Percentiles rank a stretch among this genome's conserved stretches.
Evolutionary conservation across 2,329 filamentous ascomycete genomes (phyloP).

Genomic region (Ambrosiella beaveri): DNA sequence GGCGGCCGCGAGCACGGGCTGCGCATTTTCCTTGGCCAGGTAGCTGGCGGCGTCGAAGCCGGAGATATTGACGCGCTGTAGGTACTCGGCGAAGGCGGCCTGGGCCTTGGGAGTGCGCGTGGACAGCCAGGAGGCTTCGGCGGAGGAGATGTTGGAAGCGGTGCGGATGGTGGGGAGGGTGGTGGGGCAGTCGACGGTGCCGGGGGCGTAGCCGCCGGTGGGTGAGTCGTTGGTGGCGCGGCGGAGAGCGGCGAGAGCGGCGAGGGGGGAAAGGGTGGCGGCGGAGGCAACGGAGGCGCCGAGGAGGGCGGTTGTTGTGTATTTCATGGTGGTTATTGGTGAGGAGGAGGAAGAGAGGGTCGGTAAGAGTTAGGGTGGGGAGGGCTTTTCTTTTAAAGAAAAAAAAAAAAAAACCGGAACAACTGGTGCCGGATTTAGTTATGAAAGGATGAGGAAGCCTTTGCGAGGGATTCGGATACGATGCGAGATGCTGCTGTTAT

Average conservation of each 20-base stretch:
- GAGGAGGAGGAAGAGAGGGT: background rate
- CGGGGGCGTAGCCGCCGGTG: slow-evolving; percentile 53
- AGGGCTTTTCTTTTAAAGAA: background rate
- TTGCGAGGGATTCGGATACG: background rate
- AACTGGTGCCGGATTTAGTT: background rate
- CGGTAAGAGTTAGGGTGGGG: background rate
- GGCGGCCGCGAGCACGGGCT: slow-evolving; percentile 52
- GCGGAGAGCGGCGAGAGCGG: background rate
- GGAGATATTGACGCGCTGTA: slow-evolving; percentile 55
- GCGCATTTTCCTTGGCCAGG: slow-evolving; percentile 32
- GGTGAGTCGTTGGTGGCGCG: slow-evolving; percentile 24
- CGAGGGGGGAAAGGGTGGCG: background rate
- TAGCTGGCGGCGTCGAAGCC: slow-evolving; percentile 62
- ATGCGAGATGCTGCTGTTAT: background rate
- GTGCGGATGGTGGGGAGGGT: slow-evolving; percentile 50
- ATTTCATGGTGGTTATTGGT: slow-evolving; percentile 6
- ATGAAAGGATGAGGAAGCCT: background rate
- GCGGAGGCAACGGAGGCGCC: slow-evolving; percentile 9
- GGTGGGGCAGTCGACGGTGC: slow-evolving; percentile 48
- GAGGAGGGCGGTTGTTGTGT: slow-evolving; percentile 4
- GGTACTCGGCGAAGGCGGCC: slow-evolving; percentile 55
- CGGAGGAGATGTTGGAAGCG: slow-evolving; percentile 41
- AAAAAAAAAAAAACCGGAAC: background rate
- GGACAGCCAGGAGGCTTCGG: slow-evolving; percentile 57
- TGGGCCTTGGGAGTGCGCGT: slow-evolving; percentile 56